Base-by-base conservation (phyloP, 345 rosid species). In the Bruguiera gymnorhiza region DNA sequence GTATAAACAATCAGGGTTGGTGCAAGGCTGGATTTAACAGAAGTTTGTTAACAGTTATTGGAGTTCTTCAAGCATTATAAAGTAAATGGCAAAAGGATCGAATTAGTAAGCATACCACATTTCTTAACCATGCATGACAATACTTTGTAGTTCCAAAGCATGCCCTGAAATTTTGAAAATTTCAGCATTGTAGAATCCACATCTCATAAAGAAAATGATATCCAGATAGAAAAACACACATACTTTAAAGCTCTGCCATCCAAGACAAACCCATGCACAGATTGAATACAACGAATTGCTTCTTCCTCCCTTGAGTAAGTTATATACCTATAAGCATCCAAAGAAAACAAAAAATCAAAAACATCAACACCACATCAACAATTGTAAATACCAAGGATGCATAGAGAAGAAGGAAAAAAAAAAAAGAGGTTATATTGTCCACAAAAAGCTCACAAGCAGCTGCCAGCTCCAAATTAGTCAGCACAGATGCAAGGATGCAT, bases 61-160 rank as follows among this genome's bases (percentile, higher is more conserved):
- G 1, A 58, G 30, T 50, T 53, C 30, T 19, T 66, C 32, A 3
- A 61, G 18, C 19, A 62, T 57, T 27, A 52, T 2, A 39, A 37
- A 51, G 63, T 29, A 56, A 66, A 39, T 39, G 16, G 3, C 27
- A 16, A 27, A 10, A 18, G 37, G 18, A 3, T 51, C 7, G 1
- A 39, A 36, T 34, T 19, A 23, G 23, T 37, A 15, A 39, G 16
- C 85, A 68, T 82, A 93, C 98, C 93, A 76, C 88, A 75, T 88
- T 94, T 83, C 97, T 84, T 68, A 94, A 77, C 98, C 98, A 94
- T 63, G 98, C 97, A 83, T 91, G 98, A 73, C 98, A 94, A 75
- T 93, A 94, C 70, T 94, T 91, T 56, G 95, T 94, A 55, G 96
- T 91, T 69, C 98, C 98, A 83, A 91, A 91, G 81, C 96, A 91